phyloP scores from a whole-genome alignment of 2,329 filamentous ascomycete species.

The Sodiomyces alkalinus region DNA sequence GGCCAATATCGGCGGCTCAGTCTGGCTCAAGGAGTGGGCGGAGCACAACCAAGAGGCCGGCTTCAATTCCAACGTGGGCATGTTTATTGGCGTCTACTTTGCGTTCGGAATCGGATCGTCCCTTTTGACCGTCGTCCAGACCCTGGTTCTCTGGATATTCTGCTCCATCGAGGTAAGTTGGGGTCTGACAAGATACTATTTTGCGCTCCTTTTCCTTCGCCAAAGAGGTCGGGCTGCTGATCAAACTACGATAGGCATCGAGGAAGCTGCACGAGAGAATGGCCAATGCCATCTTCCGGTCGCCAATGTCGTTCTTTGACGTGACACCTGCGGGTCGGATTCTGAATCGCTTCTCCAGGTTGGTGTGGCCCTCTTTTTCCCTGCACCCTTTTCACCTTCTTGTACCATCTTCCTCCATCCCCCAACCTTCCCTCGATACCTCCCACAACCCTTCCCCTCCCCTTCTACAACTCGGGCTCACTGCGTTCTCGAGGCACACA shows the following conservation, averaged over 20 bases:
- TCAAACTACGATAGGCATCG: slow-evolving; percentile 46
- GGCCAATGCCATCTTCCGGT: slow-evolving; percentile 93
- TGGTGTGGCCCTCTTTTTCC: slow-evolving; percentile 16
- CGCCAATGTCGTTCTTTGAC: slow-evolving; percentile 98
- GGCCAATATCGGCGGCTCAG: slow-evolving; percentile 65
- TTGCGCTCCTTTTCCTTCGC: too few relatives aligned
- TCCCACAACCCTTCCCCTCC: too few relatives aligned
- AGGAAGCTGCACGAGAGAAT: slow-evolving; percentile 93
- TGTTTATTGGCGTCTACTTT: slow-evolving; percentile 92
- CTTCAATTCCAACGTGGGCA: slow-evolving; percentile 62
- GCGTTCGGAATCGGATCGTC: slow-evolving; percentile 82
- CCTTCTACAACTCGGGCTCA: too few relatives aligned
- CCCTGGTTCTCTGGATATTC: slow-evolving; percentile 95
- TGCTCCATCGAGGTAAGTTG: slow-evolving; percentile 80
- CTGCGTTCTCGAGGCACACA: background rate
- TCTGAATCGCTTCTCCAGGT: slow-evolving; percentile 90
- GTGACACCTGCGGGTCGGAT: slow-evolving; percentile 94
- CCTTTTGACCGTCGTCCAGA: slow-evolving; percentile 75
- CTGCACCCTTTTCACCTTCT: background rate
- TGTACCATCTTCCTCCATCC: background rate
- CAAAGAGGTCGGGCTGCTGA: too few relatives aligned
- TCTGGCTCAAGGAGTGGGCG: slow-evolving; percentile 92
- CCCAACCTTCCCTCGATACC: too few relatives aligned
- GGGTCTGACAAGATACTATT: background rate
- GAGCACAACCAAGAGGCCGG: slow-evolving; percentile 57